Conservation (phyloP, 495 filamentous ascomycete genomes). For the Tuber microsphaerosporum region DNA sequence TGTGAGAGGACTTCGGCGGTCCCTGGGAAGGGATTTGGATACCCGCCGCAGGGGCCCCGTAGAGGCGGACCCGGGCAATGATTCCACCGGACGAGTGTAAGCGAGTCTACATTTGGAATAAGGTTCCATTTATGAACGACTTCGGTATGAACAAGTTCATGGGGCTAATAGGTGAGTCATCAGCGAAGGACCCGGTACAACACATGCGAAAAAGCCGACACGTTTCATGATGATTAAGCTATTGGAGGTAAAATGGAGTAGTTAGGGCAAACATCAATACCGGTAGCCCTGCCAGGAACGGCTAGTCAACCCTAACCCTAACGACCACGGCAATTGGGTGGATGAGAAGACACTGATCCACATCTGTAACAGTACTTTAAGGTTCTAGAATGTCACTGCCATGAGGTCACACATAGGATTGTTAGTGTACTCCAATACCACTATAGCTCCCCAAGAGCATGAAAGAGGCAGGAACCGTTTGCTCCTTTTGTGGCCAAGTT, state of each 20-base stretch:
- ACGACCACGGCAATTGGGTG: no score
- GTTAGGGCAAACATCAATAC: no score
- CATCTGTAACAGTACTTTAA: no score
- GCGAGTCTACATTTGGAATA: slow-evolving; percentile 58
- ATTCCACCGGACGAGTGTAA: slow-evolving; percentile 50
- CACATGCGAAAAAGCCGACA: slow-evolving; percentile 57
- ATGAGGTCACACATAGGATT: no score
- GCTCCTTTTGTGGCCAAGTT: no score
- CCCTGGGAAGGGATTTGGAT: slow-evolving; percentile 62
- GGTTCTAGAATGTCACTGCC: no score
- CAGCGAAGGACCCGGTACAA: slow-evolving; percentile 61
- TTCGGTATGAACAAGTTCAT: slow-evolving; percentile 57
- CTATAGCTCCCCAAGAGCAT: no score
- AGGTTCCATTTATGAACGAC: slow-evolving; percentile 48
- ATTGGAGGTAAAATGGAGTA: slow-evolving; percentile 49
- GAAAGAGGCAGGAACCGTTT: no score
- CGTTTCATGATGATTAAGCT: slow-evolving; percentile 69
- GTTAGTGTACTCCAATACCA: no score
- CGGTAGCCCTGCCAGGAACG: no score
- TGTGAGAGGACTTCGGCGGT: slow-evolving; percentile 55
- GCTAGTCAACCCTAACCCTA: no score
- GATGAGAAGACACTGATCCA: no score
- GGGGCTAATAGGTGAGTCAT: slow-evolving; percentile 53
- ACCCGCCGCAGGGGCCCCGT: slow-evolving; percentile 57
- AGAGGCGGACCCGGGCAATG: slow-evolving; percentile 56